Conservation (phyloP, 371 early-diverging fungal genomes). For the Chytridium lagenaria region DNA sequence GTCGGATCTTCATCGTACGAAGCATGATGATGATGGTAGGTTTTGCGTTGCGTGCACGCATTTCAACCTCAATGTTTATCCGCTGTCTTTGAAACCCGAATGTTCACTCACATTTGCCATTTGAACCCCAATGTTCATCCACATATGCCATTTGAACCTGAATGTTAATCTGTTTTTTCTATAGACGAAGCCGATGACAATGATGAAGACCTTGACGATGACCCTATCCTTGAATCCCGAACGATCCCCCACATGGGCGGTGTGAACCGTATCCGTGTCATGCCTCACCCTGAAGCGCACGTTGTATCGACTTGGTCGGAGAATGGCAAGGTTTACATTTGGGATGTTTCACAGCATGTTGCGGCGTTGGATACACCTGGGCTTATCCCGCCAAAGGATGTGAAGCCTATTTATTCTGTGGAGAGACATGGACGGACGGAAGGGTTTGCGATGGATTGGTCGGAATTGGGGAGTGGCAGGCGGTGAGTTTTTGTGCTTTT, state of each 20-base stretch:
- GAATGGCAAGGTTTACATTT: constrained; percentile 91
- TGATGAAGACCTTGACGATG: constrained; percentile 87
- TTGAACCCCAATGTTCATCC: too few relatives aligned
- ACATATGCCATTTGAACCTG: too few relatives aligned
- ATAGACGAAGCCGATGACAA: constrained; percentile 60
- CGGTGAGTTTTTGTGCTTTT: too few relatives aligned
- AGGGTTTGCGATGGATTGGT: constrained; percentile 97
- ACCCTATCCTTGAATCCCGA: constrained; percentile 87
- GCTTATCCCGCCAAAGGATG: constrained; percentile 63
- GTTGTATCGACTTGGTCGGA: constrained; percentile 95
- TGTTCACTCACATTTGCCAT: too few relatives aligned
- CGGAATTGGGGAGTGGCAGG: constrained; percentile 62
- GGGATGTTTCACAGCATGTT: constrained; percentile 78
- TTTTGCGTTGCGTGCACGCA: too few relatives aligned
- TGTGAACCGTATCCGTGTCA: constrained; percentile 86
- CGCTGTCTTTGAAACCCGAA: not conserved
- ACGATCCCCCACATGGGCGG: constrained; percentile 87
- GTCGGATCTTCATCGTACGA: constrained; percentile 88
- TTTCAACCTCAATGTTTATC: not conserved
- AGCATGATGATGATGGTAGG: constrained; percentile 74
- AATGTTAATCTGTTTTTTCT: too few relatives aligned
- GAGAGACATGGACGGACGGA: constrained; percentile 81
- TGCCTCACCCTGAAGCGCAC: constrained; percentile 55
- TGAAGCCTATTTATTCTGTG: constrained; percentile 77
- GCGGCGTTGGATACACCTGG: constrained; percentile 83